Conservation (phyloP, 208 protist species). For the Leishmania guyanensis region DNA sequence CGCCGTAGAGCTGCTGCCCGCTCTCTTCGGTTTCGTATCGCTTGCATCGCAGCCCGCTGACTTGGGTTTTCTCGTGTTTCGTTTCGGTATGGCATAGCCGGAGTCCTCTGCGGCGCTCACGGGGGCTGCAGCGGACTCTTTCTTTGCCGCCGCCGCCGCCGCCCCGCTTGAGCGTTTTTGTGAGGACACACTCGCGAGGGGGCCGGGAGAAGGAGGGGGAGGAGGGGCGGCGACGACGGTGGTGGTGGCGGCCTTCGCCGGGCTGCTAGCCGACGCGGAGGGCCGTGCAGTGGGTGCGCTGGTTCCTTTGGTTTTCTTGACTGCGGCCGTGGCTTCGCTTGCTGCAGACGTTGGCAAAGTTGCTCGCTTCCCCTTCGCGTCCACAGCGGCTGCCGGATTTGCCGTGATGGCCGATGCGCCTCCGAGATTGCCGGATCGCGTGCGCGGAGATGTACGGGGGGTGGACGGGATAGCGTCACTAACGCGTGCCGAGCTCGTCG, state of each 20-base stretch:
- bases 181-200: neutral
- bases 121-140: neutral
- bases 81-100: neutral
- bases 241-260: neutral
- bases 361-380: too few relatives aligned
- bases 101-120: neutral
- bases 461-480: neutral
- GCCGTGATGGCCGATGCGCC: neutral
- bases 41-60: neutral
- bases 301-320: neutral
- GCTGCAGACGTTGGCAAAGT: neutral
- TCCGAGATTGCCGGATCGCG: neutral
- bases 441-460: neutral
- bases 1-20: neutral
- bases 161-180: neutral
- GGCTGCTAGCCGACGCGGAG: neutral
- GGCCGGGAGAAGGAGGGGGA: neutral
- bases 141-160: neutral
- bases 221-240: too few relatives aligned
- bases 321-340: neutral
- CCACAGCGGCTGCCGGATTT: too few relatives aligned
- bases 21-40: neutral
- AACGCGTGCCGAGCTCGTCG: neutral
- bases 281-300: neutral
- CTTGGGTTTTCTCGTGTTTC: neutral